Percentiles rank a stretch among this genome's conserved stretches.
These are phyloP conservation scores for Chenopodium quinoa DNA, from an alignment of 148 eudicot genomes.

Conservation along the genomic window DNA sequence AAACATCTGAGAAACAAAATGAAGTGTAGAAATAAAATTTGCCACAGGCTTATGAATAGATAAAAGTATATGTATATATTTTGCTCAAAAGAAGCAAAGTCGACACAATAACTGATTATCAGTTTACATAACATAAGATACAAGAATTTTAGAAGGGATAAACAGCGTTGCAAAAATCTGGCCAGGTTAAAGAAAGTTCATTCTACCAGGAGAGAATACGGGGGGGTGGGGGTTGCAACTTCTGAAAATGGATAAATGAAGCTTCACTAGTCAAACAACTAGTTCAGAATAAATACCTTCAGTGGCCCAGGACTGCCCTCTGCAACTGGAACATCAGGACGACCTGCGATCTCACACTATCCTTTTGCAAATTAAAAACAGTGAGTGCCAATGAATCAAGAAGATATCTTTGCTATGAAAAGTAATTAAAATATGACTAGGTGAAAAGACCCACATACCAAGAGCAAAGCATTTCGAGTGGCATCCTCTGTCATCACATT, in stretches of 20 bases:
- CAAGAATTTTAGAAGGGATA: background rate
- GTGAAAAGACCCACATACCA: constrained; percentile 50
- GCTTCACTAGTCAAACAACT: background rate
- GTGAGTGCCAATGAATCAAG: constrained; percentile 34
- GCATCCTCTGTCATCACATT: constrained; percentile 76
- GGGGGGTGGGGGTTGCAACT: no score
- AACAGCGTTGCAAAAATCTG: background rate
- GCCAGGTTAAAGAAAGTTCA: background rate
- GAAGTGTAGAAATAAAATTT: background rate
- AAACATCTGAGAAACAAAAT: background rate
- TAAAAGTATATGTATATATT: background rate
- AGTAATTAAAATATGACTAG: background rate
- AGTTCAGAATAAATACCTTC: constrained; percentile 48
- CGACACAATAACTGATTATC: background rate
- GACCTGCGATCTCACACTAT: constrained; percentile 98
- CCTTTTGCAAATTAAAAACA: constrained; percentile 55
- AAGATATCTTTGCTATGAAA: background rate
- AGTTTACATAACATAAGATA: background rate
- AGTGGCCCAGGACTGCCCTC: constrained; percentile 84
- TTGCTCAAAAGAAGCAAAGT: background rate
- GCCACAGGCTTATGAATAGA: background rate
- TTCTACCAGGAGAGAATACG: no score
- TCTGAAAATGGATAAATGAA: background rate
- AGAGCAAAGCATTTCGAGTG: constrained; percentile 70
- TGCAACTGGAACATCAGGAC: constrained; percentile 79